Evolutionary conservation across 1,284 basidiomycete species (phyloP), one percentile per base, ranked within the genome.

Genomic region (Ganoderma lucidum): DNA sequence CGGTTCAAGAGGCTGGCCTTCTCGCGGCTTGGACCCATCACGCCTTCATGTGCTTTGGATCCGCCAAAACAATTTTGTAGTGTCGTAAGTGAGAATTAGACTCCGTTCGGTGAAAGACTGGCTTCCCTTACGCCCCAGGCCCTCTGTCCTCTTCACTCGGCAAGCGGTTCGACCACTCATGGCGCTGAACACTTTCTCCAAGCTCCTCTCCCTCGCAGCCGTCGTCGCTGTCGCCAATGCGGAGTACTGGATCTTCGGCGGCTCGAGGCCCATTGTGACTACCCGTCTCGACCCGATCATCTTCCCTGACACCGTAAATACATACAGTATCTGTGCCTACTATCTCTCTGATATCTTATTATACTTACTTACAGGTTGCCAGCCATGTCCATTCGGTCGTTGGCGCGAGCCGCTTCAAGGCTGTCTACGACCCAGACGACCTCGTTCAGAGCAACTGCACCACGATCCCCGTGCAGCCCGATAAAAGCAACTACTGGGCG

Each of bases 211-310:
- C 39, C 63, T 75, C 37, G 63, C 68, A 39, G 42, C 73, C 8
- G 64, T 75, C 37, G 74, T 67, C 42, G 70, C 73, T 3, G 63
- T 70, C 6, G 77, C 74, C 28, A 75, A 74, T 55, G 75, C 69
- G 44, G 74, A 77, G 66, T 70, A 72, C 60, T 74, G 75, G 68
- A 78, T 74, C 37, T 77, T 76, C 66, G 78, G 70, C 64, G 78
- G 72, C 30, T 72, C 72, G 17, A 66, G 59, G 32, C 72, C 78
- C 41, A 70, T 78, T 66, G 71, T 75, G n/a, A 71, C 75, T 41
- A 74, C 74, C 41, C 75, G 78, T 17, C 64, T 79, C 59, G 79
- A 80, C 71, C 76, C 79, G 23, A 73, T 80, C 69, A 71, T 79
- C 64, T 71, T 62, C 71, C 74, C 75, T 14, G 75, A 74, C 37